These are phyloP conservation scores for Imleria badia DNA, from an alignment of 768 basidiomycete genomes.

Conservation along the genomic window DNA sequence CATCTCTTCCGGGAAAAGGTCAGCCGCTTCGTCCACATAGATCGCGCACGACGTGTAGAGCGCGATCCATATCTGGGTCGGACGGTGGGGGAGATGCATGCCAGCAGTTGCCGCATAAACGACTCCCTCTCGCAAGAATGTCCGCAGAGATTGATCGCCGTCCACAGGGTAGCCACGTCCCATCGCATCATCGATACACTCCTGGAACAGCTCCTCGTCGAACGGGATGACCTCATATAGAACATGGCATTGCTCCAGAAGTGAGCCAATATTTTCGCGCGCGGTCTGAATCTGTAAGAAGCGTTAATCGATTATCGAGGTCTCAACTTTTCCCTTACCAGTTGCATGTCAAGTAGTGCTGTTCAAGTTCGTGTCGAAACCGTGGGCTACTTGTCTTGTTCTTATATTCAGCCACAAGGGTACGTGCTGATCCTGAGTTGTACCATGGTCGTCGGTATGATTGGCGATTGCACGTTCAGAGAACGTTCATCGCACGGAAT, in stretches of 20 bases:
- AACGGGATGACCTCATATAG: conserved; percentile 11
- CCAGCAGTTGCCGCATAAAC: conserved; percentile 27
- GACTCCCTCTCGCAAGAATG: conserved; percentile 34
- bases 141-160: conserved; percentile 20
- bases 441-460: background rate
- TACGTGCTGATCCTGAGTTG: background rate
- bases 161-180: conserved; percentile 29
- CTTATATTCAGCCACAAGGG: conserved; percentile 2
- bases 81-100: conserved; percentile 26
- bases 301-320: background rate
- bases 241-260: conserved; percentile 18
- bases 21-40: conserved; percentile 37
- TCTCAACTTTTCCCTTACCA: conserved; percentile 1
- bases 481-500: background rate
- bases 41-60: conserved; percentile 41
- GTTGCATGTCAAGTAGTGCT: conserved; percentile 3
- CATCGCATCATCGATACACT: conserved; percentile 24
- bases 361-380: background rate
- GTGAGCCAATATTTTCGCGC: conserved; percentile 12
- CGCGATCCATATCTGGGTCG: conserved; percentile 31
- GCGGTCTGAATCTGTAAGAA: conserved; percentile 7
- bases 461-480: background rate
- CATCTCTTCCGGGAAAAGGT: conserved; percentile 20
- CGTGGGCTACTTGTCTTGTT: background rate
- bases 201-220: conserved; percentile 16